These are phyloP conservation scores for Helminthosporium solani DNA, from an alignment of 2,329 filamentous ascomycete species.

Conservation along the genomic window DNA sequence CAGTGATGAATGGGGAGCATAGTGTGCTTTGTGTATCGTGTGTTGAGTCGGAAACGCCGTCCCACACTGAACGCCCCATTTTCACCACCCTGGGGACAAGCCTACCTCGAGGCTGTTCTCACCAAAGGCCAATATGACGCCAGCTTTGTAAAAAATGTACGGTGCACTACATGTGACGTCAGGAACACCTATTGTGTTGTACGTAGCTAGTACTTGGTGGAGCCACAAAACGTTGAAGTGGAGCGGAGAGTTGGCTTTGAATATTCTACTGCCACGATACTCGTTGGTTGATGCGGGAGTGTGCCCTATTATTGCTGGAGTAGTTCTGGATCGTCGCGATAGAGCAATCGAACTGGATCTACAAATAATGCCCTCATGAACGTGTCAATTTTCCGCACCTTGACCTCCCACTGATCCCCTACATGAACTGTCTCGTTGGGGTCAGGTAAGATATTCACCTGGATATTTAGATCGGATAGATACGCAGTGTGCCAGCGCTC, in stretches of 20 bases:
- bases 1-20: background rate
- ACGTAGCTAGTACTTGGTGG: background rate
- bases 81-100: conserved; percentile 6
- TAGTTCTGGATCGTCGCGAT: conserved; percentile 15
- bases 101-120: conserved; percentile 2
- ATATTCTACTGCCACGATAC: background rate
- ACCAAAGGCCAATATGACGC: background rate
- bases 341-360: conserved; percentile 42
- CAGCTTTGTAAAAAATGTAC: background rate
- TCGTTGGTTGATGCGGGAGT: background rate
- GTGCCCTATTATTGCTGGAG: background rate
- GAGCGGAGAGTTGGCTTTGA: background rate
- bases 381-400: conserved; percentile 39
- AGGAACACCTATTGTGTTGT: background rate
- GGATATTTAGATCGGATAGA: conserved; percentile 21
- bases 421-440: conserved; percentile 18
- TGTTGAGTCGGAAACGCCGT: background rate
- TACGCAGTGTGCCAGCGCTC: conserved; percentile 9
- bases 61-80: conserved; percentile 27
- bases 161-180: conserved; percentile 1
- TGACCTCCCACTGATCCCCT: conserved; percentile 52
- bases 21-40: background rate
- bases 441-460: conserved; percentile 11
- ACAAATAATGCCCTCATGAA: conserved; percentile 35
- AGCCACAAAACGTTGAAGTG: background rate